phyloP scores from a whole-genome alignment of 495 filamentous ascomycete species.

The Lophium mytilinum region DNA sequence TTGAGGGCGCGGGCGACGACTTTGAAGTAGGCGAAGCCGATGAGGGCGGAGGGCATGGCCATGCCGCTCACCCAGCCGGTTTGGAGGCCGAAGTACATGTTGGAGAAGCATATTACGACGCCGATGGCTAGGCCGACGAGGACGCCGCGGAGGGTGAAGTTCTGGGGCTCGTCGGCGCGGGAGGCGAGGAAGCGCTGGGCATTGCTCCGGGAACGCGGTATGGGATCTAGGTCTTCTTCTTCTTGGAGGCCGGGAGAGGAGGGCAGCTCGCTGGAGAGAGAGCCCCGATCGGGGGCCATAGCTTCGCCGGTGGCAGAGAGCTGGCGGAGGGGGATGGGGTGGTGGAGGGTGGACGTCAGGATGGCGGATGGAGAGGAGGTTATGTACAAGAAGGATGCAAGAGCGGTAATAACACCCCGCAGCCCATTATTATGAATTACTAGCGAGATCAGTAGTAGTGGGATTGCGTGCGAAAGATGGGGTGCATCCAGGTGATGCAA shows the following conservation, averaged over 20 bases:
- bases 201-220: slow-evolving; percentile 1
- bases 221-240: background rate
- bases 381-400: too few species aligned
- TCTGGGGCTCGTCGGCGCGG: slow-evolving; percentile 35
- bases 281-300: slow-evolving; percentile 25
- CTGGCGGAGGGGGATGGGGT: too few species aligned
- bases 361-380: too few species aligned
- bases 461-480: background rate
- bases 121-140: slow-evolving; percentile 76
- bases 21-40: slow-evolving; percentile 96
- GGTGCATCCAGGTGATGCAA: background rate
- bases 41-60: slow-evolving; percentile 87
- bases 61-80: slow-evolving; percentile 85
- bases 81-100: slow-evolving; percentile 96
- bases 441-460: background rate
- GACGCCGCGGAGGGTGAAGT: slow-evolving; percentile 79
- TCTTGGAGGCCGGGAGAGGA: background rate
- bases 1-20: slow-evolving; percentile 56
- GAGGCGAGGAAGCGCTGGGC: slow-evolving; percentile 13
- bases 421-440: background rate
- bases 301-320: background rate
- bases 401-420: too few species aligned
- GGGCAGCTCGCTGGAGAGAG: background rate
- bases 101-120: slow-evolving; percentile 84
- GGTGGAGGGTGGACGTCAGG: too few species aligned